phyloP scores from a whole-genome alignment of 2,329 filamentous ascomycete species.

The Xylariaceae sp. region DNA sequence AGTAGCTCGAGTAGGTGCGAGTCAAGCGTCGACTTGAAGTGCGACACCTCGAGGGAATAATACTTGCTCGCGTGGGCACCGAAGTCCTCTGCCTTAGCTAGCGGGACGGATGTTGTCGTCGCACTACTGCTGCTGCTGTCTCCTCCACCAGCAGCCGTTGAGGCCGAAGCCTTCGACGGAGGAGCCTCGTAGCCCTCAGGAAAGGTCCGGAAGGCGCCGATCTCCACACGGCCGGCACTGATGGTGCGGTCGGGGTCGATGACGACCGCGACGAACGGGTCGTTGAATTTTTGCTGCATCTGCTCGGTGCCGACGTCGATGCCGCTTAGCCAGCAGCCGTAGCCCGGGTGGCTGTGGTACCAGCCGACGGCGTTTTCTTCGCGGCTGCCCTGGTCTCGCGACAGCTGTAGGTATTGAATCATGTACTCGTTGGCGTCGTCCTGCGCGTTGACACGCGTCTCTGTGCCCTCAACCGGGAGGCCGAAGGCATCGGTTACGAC shows the following conservation, averaged over 20 bases:
- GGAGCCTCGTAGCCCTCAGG: conserved; percentile 70
- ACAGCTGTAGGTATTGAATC: conserved; percentile 79
- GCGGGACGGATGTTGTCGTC: conserved; percentile 69
- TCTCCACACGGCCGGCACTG: conserved; percentile 93
- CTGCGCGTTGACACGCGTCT: conserved; percentile 95
- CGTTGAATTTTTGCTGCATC: conserved; percentile 82
- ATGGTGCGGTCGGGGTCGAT: conserved; percentile 97
- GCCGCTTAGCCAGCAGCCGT: conserved; percentile 96
- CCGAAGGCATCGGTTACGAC: conserved; percentile 94
- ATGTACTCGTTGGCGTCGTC: conserved; percentile 97
- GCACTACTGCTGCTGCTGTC: neutral
- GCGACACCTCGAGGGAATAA: conserved; percentile 88
- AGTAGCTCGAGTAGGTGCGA: conserved; percentile 83
- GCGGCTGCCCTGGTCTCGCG: conserved; percentile 73
- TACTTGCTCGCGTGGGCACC: conserved; percentile 90
- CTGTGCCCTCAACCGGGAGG: conserved; percentile 95
- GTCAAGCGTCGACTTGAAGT: conserved; percentile 94
- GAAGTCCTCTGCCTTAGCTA: conserved; percentile 95
- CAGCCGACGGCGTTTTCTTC: conserved; percentile 94
- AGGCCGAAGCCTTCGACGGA: conserved; percentile 36
- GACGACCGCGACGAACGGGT: conserved; percentile 94
- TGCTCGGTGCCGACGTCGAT: conserved; percentile 92
- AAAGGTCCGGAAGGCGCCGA: conserved; percentile 93
- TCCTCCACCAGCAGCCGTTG: conserved; percentile 48
- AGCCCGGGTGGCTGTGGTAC: conserved; percentile 98